Evolutionary conservation across 345 rosid species (phyloP).

Genomic region (Pistacia vera): DNA sequence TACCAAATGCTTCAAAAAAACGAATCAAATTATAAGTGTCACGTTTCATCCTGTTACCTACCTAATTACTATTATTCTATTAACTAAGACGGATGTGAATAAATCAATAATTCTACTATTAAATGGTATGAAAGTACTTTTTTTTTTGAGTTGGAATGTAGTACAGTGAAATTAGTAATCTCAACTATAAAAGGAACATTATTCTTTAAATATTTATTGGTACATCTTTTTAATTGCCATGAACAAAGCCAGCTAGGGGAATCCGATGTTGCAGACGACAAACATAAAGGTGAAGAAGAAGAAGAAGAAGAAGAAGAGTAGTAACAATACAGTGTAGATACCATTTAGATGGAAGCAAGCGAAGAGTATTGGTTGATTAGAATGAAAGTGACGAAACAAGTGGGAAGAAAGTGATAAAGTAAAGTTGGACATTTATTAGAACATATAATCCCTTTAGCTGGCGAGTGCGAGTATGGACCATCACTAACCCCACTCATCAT

Average conservation of each 20-base stretch:
- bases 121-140: no score
- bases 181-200: no score
- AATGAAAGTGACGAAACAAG: slow-evolving; percentile 5
- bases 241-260: not conserved
- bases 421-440: not conserved
- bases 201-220: not conserved
- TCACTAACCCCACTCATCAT: slow-evolving; percentile 4
- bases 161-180: no score
- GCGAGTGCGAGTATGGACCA: not conserved
- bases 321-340: not conserved
- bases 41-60: not conserved
- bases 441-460: not conserved
- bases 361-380: not conserved
- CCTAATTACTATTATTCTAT: no score
- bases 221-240: not conserved
- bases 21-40: not conserved
- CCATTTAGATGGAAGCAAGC: not conserved
- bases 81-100: no score
- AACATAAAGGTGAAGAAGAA: not conserved
- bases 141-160: no score
- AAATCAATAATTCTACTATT: no score
- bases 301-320: not conserved
- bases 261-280: not conserved
- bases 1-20: not conserved
- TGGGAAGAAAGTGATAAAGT: not conserved